A percentile compares a stretch with the other conserved stretches of the same genome.
These are phyloP conservation scores for Auricularia cornea DNA, from an alignment of 768 basidiomycete genomes.

Conservation along the genomic window DNA sequence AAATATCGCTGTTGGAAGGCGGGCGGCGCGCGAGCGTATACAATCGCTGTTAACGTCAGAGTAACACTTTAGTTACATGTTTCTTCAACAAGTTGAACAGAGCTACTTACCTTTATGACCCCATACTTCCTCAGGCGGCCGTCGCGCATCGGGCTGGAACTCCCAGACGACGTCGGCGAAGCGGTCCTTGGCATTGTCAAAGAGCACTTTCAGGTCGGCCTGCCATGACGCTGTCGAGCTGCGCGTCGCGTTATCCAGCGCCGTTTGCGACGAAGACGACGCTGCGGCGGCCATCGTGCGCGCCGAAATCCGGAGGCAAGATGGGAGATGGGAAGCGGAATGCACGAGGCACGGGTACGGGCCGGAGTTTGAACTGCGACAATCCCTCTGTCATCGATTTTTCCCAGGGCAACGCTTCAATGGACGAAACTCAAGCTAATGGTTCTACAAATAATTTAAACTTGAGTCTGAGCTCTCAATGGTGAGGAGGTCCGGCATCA, in stretches of 20 bases:
- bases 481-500: no score
- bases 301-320: neutral
- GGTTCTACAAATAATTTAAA: no score
- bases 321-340: neutral
- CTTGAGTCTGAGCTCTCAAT: no score
- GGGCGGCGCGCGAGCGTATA: slow-evolving; percentile 90
- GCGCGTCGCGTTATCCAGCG: slow-evolving; percentile 55
- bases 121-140: slow-evolving; percentile 54
- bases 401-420: no score
- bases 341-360: no score
- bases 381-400: no score
- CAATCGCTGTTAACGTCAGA: slow-evolving; percentile 51
- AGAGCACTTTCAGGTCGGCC: slow-evolving; percentile 66
- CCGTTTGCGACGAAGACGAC: slow-evolving; percentile 18
- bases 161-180: slow-evolving; percentile 99
- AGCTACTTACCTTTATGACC: slow-evolving; percentile 74
- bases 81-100: no score
- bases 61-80: neutral
- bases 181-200: slow-evolving; percentile 76
- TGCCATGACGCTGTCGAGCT: slow-evolving; percentile 73
- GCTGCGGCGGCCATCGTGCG: neutral
- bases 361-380: no score
- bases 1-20: slow-evolving; percentile 89
- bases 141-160: slow-evolving; percentile 30
- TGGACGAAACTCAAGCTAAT: no score